Evolutionary conservation across 371 early-diverging fungal genomes (phyloP).

Genomic region (Rhizomucor pusillus): DNA sequence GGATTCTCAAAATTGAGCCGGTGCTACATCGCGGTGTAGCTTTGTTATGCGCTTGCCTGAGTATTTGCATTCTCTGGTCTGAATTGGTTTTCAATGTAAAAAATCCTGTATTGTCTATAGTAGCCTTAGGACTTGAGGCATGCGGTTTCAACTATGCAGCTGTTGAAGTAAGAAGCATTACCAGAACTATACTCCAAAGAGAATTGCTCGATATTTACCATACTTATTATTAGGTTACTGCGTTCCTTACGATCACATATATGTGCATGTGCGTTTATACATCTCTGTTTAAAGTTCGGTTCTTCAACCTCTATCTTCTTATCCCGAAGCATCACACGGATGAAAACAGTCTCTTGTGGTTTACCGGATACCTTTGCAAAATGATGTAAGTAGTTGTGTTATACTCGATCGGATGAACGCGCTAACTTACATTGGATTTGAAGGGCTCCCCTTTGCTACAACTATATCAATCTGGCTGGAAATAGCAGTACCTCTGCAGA

Average conservation of each 20-base stretch:
- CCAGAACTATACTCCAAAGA: too few species aligned
- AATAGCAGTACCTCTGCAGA: constrained; percentile 14
- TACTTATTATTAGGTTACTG: too few species aligned
- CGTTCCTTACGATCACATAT: constrained; percentile 78
- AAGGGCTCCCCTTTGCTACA: constrained; percentile 91
- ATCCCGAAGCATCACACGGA: constrained; percentile 91
- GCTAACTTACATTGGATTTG: constrained; percentile 11
- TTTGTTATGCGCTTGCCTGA: constrained; percentile 58
- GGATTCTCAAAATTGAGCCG: constrained; percentile 76
- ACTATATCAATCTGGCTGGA: constrained; percentile 78
- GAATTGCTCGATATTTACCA: too few species aligned
- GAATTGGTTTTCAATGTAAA: constrained; percentile 81
- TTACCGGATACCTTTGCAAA: constrained; percentile 88
- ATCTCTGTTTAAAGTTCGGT: constrained; percentile 81
- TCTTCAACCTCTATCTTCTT: constrained; percentile 81
- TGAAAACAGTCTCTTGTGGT: constrained; percentile 83
- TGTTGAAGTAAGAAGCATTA: constrained; percentile 42
- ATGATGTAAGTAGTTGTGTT: constrained; percentile 52
- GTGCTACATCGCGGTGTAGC: constrained; percentile 55
- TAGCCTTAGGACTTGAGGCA: constrained; percentile 43
- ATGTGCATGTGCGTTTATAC: constrained; percentile 93
- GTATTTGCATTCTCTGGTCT: constrained; percentile 84
- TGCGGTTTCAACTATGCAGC: constrained; percentile 53
- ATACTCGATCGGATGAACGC: not conserved
- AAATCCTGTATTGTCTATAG: constrained; percentile 57